A percentile compares a stretch with the other conserved stretches of the same genome.
Conservation (phyloP, 2,329 filamentous ascomycete genomes). For the Septoria linicola region DNA sequence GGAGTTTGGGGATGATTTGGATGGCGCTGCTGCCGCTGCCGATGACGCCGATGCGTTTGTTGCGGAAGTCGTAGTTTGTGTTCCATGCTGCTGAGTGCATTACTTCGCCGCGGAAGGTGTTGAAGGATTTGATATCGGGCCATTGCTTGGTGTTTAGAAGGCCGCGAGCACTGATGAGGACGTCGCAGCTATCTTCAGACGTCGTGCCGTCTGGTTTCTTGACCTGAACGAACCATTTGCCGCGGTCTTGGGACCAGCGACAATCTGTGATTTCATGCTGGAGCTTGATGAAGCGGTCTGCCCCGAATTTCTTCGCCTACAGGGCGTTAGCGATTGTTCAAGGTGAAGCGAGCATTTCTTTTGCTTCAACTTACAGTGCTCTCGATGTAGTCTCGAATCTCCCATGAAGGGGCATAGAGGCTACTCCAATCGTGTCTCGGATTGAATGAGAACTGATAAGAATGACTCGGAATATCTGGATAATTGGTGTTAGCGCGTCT, state of each 20-base stretch:
- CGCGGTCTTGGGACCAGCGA: constrained; percentile 21
- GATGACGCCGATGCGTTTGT: constrained; percentile 43
- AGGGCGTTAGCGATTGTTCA: neutral
- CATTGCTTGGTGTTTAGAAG: constrained; percentile 25
- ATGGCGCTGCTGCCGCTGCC: constrained; percentile 45
- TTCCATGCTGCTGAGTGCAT: constrained; percentile 44
- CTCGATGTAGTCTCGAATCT: constrained; percentile 24
- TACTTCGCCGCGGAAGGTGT: constrained; percentile 39
- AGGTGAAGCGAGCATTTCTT: neutral
- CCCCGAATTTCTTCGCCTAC: constrained; percentile 22
- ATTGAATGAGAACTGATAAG: constrained; percentile 47
- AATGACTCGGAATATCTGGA: constrained; percentile 42
- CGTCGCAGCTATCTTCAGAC: constrained; percentile 21
- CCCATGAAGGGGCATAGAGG: constrained; percentile 42
- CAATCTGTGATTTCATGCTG: constrained; percentile 19
- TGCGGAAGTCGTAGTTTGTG: constrained; percentile 31
- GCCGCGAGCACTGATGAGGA: constrained; percentile 25
- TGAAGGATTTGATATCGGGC: constrained; percentile 38
- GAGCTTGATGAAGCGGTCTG: constrained; percentile 36
- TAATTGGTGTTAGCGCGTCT: neutral
- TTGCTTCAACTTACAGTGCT: constrained; percentile 4
- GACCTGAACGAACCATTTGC: constrained; percentile 23
- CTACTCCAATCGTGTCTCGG: constrained; percentile 45
- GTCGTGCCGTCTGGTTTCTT: constrained; percentile 15
- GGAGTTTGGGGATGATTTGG: constrained; percentile 44